Conservation (phyloP, 768 basidiomycete species). For the Agrocybe praecox region DNA sequence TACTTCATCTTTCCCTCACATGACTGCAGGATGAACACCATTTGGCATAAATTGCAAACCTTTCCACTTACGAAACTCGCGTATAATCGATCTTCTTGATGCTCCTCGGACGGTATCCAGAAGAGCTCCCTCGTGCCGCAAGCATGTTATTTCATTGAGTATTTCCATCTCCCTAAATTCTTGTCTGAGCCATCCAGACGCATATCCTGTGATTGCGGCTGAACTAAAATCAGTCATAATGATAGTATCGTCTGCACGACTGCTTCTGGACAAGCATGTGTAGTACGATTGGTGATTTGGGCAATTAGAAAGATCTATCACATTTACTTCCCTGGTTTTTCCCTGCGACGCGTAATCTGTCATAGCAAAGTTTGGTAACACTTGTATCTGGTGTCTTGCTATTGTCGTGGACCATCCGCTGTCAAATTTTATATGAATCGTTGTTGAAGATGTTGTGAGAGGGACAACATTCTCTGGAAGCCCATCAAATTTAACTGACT, state of each 20-base stretch:
- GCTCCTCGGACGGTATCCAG: not conserved
- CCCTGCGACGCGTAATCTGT: conserved; percentile 38
- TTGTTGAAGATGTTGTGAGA: conserved; percentile 9
- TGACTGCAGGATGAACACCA: conserved; percentile 14
- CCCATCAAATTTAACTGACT: conserved; percentile 19
- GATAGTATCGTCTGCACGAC: conserved; percentile 15
- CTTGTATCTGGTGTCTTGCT: conserved; percentile 23
- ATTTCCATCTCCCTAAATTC: conserved; percentile 19
- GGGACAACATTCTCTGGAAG: conserved; percentile 34
- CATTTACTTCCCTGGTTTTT: conserved; percentile 26
- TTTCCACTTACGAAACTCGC: conserved; percentile 20
- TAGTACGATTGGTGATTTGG: conserved; percentile 29
- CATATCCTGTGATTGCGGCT: conserved; percentile 24
- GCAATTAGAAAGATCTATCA: conserved; percentile 25
- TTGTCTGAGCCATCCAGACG: conserved; percentile 29
- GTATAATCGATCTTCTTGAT: conserved; percentile 5
- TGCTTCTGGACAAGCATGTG: conserved; percentile 25
- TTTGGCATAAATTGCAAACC: conserved; percentile 19
- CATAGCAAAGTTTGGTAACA: conserved; percentile 32
- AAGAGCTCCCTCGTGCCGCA: conserved; percentile 14
- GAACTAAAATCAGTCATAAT: conserved; percentile 29
- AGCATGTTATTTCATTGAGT: not conserved
- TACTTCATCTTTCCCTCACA: conserved; percentile 18
- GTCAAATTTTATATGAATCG: conserved; percentile 9
- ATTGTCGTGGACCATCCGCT: conserved; percentile 19